Conservation (phyloP, 352 stramenopile genomes). For the Hyaloperonospora brassicae region DNA sequence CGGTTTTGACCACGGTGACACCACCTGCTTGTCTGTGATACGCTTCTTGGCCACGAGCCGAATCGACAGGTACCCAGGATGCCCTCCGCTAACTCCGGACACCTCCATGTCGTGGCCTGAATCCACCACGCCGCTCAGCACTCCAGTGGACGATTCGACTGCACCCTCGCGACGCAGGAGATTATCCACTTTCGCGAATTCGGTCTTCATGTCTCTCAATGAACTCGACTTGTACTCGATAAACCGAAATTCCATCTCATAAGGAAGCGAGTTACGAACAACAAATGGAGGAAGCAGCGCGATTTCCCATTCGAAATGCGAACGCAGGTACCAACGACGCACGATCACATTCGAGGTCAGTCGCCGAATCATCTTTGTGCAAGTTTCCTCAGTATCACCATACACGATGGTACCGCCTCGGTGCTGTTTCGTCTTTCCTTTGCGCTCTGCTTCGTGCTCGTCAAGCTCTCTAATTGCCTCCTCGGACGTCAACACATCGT, state of each 20-base stretch:
- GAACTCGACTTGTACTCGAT: conserved; percentile 70
- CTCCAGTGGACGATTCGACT: conserved; percentile 24
- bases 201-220: conserved; percentile 37
- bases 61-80: conserved; percentile 66
- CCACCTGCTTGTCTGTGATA: conserved; percentile 23
- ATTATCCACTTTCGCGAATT: conserved; percentile 55
- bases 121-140: conserved; percentile 46
- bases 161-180: conserved; percentile 35
- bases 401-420: conserved; percentile 66
- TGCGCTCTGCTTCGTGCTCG: conserved; percentile 40
- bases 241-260: conserved; percentile 79
- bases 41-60: conserved; percentile 41
- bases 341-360: conserved; percentile 69
- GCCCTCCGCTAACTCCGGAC: conserved; percentile 56
- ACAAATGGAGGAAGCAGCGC: conserved; percentile 72
- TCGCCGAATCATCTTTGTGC: conserved; percentile 61
- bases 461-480: conserved; percentile 50
- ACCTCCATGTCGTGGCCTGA: conserved; percentile 72
- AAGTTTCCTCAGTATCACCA: conserved; percentile 65
- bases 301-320: conserved; percentile 76
- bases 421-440: conserved; percentile 44
- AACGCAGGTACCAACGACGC: conserved; percentile 64
- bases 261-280: conserved; percentile 80
- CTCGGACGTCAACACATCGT: conserved; percentile 60
- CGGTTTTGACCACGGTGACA: conserved; percentile 72